Base-by-base conservation (phyloP, 2,329 filamentous ascomycete species). In the Trichoderma atroviride region DNA sequence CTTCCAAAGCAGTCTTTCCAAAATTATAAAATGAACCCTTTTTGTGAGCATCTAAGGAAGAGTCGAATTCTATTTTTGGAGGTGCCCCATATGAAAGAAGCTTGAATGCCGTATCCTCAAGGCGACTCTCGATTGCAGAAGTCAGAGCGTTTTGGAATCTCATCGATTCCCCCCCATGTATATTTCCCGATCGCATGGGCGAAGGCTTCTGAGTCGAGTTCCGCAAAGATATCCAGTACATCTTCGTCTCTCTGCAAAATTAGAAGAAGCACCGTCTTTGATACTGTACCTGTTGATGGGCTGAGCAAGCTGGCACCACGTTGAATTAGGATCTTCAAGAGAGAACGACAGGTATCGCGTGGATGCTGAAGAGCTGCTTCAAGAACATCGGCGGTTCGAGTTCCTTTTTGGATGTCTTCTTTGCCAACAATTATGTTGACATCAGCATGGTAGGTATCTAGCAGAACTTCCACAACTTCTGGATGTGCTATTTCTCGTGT, bases 341-440 rank as follows among this genome's bases (percentile, higher is more conserved):
- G 16, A 11, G 60, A 19, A 7, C 60, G 60, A 27, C 47, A 63
- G 24, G 27, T 19, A 19, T 55, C 47, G 7, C 47, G 60, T 3
- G 60, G 60, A 14, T 63, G 60, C 19, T 63, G 60, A 24, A 63
- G 10, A 27, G 60, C 47, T 27, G 60, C 60, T 16, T 40, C 60
- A 29, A 63, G 60, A 37, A 40, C 31, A 63, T 63, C 47, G 6
- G 24, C 47, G 27, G 1, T 40, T 53, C 60, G 31, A 5, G 47
- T 55, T 4, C 60, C 60, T 19, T 22, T 22, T 13, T 55, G 47
- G 10, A 19, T 2, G 33, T 63, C 19, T 4, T 6, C 9, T 10
- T 40, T 14, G 4, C 60, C 60, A 5, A 24, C 47, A n/a, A 31
- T 37, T 3, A 63, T 22, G 14, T 63, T 63, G 16, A 50, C 10